A percentile compares a stretch with the other conserved stretches of the same genome.
Conservation (phyloP, 2,329 filamentous ascomycete genomes). For the Pseudocercospora fijiensis region DNA sequence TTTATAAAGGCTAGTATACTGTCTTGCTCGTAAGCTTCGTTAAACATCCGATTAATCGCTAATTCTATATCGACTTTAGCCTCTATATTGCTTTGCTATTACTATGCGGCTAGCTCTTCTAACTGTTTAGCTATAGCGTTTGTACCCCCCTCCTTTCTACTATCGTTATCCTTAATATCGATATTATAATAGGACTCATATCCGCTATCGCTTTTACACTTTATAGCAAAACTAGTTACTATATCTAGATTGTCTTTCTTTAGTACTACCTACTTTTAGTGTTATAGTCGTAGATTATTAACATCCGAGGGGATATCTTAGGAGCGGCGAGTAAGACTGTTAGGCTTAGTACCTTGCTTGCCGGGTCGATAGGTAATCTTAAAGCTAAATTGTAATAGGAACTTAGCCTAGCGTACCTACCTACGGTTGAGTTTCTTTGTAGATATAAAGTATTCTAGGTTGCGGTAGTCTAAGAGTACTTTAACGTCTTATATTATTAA, state of each 20-base stretch:
- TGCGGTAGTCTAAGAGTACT: constrained; percentile 1
- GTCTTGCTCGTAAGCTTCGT: background rate
- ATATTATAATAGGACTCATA: no score
- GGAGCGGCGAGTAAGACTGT: background rate
- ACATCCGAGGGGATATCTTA: no score
- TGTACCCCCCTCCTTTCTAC: no score
- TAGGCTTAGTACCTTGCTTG: background rate
- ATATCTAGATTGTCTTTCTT: background rate
- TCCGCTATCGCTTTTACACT: background rate
- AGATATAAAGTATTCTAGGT: no score
- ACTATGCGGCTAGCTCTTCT: no score
- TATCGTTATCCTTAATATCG: background rate
- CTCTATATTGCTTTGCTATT: background rate
- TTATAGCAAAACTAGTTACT: background rate
- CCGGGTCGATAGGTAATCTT: background rate
- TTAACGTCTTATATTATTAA: background rate
- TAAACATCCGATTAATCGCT: background rate
- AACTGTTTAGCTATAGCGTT: no score
- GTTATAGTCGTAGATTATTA: background rate
- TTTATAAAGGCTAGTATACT: background rate
- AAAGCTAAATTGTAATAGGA: no score
- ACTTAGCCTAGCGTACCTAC: no score
- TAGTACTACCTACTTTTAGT: background rate
- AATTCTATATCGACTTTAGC: background rate
- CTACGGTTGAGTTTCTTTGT: no score